Conservation (phyloP, 345 rosid genomes). For the Gossypium bickii region DNA sequence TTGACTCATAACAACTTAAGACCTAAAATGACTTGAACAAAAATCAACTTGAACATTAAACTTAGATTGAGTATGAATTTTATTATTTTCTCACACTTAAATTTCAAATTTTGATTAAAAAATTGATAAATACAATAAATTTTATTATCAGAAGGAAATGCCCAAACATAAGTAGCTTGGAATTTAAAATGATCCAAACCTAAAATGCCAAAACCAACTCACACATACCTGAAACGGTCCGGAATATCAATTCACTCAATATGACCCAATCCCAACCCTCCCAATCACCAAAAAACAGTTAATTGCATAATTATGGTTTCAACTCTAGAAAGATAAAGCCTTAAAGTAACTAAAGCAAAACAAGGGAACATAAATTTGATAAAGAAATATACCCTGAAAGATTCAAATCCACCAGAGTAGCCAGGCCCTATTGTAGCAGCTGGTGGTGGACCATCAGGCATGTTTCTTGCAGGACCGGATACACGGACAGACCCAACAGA, state of each 20-base stretch:
- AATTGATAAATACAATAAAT: neutral
- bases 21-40: neutral
- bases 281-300: neutral
- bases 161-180: neutral
- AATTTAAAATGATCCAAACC: neutral
- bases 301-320: neutral
- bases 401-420: slow-evolving; percentile 35
- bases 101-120: neutral
- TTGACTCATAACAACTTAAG: neutral
- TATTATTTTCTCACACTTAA: neutral
- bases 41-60: neutral
- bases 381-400: slow-evolving; percentile 36
- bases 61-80: neutral
- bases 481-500: slow-evolving; percentile 30
- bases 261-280: neutral
- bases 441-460: slow-evolving; percentile 25
- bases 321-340: neutral
- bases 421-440: slow-evolving; percentile 29
- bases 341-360: slow-evolving; percentile 1
- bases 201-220: neutral
- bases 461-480: slow-evolving; percentile 29
- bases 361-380: slow-evolving; percentile 8
- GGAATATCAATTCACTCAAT: neutral
- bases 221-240: too few relatives aligned
- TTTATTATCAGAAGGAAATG: neutral